Base-by-base conservation (phyloP, 257 asterid species). In the Apocynum venetum region DNA sequence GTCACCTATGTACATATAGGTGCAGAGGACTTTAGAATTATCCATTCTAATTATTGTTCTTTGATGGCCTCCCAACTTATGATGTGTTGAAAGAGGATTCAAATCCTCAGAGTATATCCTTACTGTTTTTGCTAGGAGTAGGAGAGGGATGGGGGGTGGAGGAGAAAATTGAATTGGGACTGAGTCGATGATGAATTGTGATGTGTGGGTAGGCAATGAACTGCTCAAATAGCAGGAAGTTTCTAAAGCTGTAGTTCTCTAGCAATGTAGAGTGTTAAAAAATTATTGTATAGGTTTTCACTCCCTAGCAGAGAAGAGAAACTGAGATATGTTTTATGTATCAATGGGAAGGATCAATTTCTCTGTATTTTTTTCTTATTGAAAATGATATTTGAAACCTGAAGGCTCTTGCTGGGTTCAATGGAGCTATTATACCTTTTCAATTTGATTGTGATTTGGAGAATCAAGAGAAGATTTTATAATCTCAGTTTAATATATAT, bases 1-100 rank as follows among this genome's bases (percentile, higher is more conserved):
- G 99, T 85, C 98, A 93, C 80, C 81, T 83, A 76, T 90, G 97
- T 85, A 93, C 96, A 47, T 93, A 91, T 82, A 92, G 96, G 66
- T 87, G 93, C 83, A 82, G 79, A 80, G 88, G 96, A 48, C 76
- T 85, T 43, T 88, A 79, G 80, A 73, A 76, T 9, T 59, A 4
- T 36, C 57, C 46, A 13, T 44, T 55, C 71, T 20, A 17, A 8
- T 8, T 36, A 35, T 1, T 56, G 25, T 55, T 44, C 40, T 31
- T 13, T 17, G 71, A 35, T 56, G 25, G 8, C 49, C 57, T 77
- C 17, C 25, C 72, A 66, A 47, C 72, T 13, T 48, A 20, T 52
- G 38, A 38, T 41, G 57, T 14, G 56, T 53, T 14, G 8, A 14
- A 35, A 41, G n/a, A 20, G 31, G 31, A 25, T 25, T 25, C 3